These are phyloP conservation scores for Mycena latifolia DNA, from an alignment of 768 basidiomycete species.

Conservation along the genomic window DNA sequence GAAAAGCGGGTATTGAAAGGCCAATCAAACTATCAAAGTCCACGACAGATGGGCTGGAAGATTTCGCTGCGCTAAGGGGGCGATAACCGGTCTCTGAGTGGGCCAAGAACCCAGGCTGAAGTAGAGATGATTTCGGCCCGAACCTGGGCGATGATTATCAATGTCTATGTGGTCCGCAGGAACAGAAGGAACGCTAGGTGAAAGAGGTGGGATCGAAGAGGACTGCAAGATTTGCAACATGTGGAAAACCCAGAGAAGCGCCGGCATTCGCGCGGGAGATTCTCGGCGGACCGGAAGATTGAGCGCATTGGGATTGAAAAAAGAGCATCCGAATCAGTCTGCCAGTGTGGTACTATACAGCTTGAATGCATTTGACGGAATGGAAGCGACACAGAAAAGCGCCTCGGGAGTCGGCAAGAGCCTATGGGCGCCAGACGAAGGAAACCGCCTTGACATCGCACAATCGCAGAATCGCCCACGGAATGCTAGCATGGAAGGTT, in stretches of 20 bases:
- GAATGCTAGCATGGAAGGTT: too few relatives aligned
- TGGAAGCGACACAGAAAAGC: too few relatives aligned
- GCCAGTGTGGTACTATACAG: too few relatives aligned
- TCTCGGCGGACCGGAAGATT: background rate
- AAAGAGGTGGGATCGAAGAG: background rate
- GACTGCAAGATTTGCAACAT: background rate
- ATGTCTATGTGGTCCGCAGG: background rate
- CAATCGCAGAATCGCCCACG: too few relatives aligned
- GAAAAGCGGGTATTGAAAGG: background rate
- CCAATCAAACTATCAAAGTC: too few relatives aligned
- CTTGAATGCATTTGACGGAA: too few relatives aligned
- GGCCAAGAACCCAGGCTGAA: background rate
- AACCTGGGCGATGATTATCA: background rate
- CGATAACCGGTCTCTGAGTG: background rate
- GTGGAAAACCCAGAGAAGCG: conserved; percentile 3
- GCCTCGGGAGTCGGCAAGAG: too few relatives aligned
- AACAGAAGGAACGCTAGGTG: too few relatives aligned
- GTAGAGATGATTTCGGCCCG: conserved; percentile 1
- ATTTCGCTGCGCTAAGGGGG: conserved; percentile 5
- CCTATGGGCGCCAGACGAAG: too few relatives aligned
- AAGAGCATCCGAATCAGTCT: too few relatives aligned
- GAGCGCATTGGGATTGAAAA: background rate
- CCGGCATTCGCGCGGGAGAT: conserved; percentile 1
- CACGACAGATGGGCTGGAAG: background rate
- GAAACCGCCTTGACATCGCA: background rate